Evolutionary conservation across 495 filamentous ascomycete species (phyloP).

Genomic region (Penicillium crystallinum): DNA sequence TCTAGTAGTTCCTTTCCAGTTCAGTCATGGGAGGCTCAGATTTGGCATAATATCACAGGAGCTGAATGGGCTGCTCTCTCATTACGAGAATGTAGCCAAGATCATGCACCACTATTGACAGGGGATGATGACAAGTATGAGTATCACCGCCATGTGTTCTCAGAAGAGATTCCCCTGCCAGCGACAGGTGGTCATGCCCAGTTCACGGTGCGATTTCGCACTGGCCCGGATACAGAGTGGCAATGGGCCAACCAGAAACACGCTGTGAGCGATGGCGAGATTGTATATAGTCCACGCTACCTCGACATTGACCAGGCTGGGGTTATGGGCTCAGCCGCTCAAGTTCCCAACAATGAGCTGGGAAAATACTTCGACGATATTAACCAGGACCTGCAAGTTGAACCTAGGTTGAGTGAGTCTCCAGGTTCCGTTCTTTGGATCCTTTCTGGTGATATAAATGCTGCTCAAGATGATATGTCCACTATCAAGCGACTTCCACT

Average conservation of each 20-base stretch:
- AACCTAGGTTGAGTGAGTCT: conserved; percentile 56
- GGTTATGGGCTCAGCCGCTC: conserved; percentile 9
- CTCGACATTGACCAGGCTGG: not conserved
- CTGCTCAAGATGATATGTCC: conserved; percentile 52
- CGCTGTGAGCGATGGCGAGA: conserved; percentile 54
- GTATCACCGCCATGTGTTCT: conserved; percentile 38
- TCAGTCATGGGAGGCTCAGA: conserved; percentile 63
- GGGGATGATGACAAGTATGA: conserved; percentile 11
- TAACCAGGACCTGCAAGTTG: conserved; percentile 53
- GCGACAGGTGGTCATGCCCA: conserved; percentile 31
- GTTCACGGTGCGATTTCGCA: conserved; percentile 76
- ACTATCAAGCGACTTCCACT: conserved; percentile 52
- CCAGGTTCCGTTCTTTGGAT: conserved; percentile 69
- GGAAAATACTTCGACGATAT: conserved; percentile 55
- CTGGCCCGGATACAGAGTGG: conserved; percentile 52
- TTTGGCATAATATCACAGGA: conserved; percentile 65
- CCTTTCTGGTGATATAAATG: conserved; percentile 50
- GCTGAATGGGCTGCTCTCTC: conserved; percentile 35
- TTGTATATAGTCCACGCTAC: conserved; percentile 36
- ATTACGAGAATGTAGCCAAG: conserved; percentile 21
- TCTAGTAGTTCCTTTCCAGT: conserved; percentile 49
- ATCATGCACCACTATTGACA: conserved; percentile 32
- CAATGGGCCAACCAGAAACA: conserved; percentile 68
- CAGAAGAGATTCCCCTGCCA: conserved; percentile 31
- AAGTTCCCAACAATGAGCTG: conserved; percentile 40